Conservation (phyloP, 345 rosid genomes). For the Gossypium longicalyx region DNA sequence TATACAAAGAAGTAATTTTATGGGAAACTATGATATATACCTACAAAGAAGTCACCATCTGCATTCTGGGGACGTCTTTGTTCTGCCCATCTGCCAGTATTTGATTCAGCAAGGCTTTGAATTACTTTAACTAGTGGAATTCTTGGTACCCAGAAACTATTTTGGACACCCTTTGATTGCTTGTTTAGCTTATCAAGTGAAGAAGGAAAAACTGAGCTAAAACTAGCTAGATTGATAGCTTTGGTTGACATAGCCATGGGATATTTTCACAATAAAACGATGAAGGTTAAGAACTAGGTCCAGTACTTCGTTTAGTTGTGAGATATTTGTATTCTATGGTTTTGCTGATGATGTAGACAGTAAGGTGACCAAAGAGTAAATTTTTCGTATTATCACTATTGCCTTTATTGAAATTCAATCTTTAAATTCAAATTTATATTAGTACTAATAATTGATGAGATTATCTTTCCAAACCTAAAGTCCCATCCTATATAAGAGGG, state of each 20-base stretch:
- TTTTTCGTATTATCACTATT: too few relatives aligned
- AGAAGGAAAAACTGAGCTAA: not conserved
- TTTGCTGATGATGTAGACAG: too few relatives aligned
- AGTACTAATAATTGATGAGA: too few relatives aligned
- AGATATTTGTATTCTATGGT: too few relatives aligned
- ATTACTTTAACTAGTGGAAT: slow-evolving; percentile 29
- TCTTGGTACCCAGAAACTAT: not conserved
- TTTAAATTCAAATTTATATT: too few relatives aligned
- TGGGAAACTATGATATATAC: slow-evolving; percentile 19
- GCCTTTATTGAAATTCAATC: too few relatives aligned
- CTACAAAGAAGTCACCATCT: slow-evolving; percentile 56
- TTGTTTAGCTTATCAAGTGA: slow-evolving; percentile 7
- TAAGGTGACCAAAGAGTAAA: too few relatives aligned
- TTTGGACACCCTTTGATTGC: not conserved
- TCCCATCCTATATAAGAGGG: too few relatives aligned
- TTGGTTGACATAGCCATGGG: slow-evolving; percentile 13
- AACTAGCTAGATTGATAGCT: slow-evolving; percentile 4
- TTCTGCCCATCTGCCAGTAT: slow-evolving; percentile 14
- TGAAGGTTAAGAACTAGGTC: too few relatives aligned
- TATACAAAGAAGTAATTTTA: slow-evolving; percentile 42
- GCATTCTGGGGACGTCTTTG: slow-evolving; percentile 41
- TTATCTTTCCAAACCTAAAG: too few relatives aligned
- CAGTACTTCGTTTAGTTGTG: too few relatives aligned
- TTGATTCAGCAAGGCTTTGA: slow-evolving; percentile 19
- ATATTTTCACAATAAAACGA: not conserved